phyloP scores from a whole-genome alignment of 345 rosid genomes.

The Mallotus nudiflorus region DNA sequence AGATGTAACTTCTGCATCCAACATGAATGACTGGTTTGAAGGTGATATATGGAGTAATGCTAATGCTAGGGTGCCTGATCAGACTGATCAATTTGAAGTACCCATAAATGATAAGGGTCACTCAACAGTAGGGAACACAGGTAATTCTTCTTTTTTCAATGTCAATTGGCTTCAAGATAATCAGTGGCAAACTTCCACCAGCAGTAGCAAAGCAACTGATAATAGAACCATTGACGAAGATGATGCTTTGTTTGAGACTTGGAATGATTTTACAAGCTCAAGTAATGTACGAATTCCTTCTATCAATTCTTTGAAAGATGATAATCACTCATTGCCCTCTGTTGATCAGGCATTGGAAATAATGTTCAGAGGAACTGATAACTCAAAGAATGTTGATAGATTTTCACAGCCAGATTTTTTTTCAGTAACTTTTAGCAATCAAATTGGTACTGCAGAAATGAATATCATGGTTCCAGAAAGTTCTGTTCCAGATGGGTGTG shows the following conservation, averaged over 20 bases:
- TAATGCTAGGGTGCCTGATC: conserved; percentile 21
- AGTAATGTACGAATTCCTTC: conserved; percentile 30
- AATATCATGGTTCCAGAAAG: conserved; percentile 32
- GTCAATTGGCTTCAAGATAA: conserved; percentile 46
- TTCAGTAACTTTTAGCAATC: conserved; percentile 31
- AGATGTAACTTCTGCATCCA: conserved; percentile 35
- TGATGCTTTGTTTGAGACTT: conserved; percentile 54
- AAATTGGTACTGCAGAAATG: conserved; percentile 31
- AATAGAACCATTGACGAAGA: conserved; percentile 36
- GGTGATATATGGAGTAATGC: conserved; percentile 44
- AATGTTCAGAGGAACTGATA: conserved; percentile 30
- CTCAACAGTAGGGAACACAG: conserved; percentile 15
- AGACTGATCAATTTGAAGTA: conserved; percentile 26
- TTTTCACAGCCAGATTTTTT: conserved; percentile 41
- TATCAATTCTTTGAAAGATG: conserved; percentile 25
- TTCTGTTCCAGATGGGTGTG: conserved; percentile 51
- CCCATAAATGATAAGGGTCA: conserved; percentile 23
- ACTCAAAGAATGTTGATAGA: conserved; percentile 33
- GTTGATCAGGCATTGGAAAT: conserved; percentile 34
- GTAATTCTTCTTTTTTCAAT: conserved; percentile 34
- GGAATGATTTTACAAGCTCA: conserved; percentile 68
- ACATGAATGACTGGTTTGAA: conserved; percentile 47
- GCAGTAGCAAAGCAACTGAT: conserved; percentile 27
- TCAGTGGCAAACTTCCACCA: conserved; percentile 34
- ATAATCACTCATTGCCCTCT: conserved; percentile 26